Evolutionary conservation across 805 yeast species (phyloP), one percentile per base, ranked within the genome.

Genomic region (Metschnikowia reukaufii): DNA sequence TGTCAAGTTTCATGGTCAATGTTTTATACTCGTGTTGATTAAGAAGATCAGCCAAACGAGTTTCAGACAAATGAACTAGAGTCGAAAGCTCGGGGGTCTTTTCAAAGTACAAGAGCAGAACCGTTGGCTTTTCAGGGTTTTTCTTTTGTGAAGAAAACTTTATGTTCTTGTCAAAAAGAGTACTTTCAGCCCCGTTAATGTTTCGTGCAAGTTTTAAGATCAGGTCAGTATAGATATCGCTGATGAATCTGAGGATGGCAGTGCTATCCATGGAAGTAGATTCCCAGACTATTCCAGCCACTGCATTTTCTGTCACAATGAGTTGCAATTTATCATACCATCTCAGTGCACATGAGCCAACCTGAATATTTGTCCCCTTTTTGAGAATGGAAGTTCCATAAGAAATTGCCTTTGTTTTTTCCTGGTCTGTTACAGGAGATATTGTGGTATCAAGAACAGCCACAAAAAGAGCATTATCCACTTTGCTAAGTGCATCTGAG

Each of bases 201-300:
- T 77, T 76, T 48, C 79, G 72, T 13, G 84, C 84, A 42, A 80
- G 66, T 59, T 81, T 74, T 39, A 80, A 64, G 20, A 80, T 78
- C 45, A 77, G 73, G 55, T 80, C 84, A 1, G 84, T 78, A 57
- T 78, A 80, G 39, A 80, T 74, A 55, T 80, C 84, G 59, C 81
- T 70, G 47, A 80, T 73, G 53, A 78, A 80, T 39, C 84, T 61
- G 48, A 80, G 63, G 34, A 79, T 81, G 1, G 83, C 76, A 4
- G 84, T 80, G 41, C 79, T 74, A 59, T 80, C 84, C 77, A 78
- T 78, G 18, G 78, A 71, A 2, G 81, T 70, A 10, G 79, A 74
- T 52, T 81, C 84, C 78, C 83, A 80, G 17, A 78, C 79, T 41
- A 80, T 70, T 4, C 83, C 84, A 1, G 82, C 83, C 18, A 78